A percentile compares a stretch with the other conserved stretches of the same genome.
phyloP scores from a whole-genome alignment of 2,329 filamentous ascomycete species.

The Lachnellula suecica region DNA sequence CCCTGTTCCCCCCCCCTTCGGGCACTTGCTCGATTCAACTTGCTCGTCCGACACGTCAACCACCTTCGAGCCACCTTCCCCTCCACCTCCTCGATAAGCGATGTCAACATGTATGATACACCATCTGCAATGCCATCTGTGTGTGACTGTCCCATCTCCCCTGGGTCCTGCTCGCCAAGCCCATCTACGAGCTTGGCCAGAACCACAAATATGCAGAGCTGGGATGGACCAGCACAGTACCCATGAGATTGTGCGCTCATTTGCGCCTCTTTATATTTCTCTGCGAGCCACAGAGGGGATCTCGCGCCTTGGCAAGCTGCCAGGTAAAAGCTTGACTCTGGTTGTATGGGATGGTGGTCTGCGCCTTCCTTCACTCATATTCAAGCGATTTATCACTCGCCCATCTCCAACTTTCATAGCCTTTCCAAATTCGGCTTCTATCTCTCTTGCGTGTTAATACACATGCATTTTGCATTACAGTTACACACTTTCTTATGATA shows the following conservation, averaged over 20 bases:
- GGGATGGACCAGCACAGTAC: too few relatives aligned
- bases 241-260: slow-evolving; percentile 1
- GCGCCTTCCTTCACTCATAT: not conserved
- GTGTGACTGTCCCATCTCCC: too few relatives aligned
- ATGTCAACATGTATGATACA: too few relatives aligned
- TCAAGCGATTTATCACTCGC: not conserved
- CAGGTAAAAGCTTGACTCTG: slow-evolving; percentile 3
- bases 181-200: too few relatives aligned
- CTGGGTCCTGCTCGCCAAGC: too few relatives aligned
- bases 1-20: not conserved
- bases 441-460: not conserved
- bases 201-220: too few relatives aligned
- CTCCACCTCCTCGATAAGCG: not conserved
- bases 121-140: too few relatives aligned
- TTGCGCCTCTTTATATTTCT: slow-evolving; percentile 13
- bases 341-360: not conserved
- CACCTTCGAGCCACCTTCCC: too few relatives aligned
- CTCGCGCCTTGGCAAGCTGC: slow-evolving; percentile 3
- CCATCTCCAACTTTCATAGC: not conserved
- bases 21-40: not conserved
- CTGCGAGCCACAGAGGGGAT: not conserved
- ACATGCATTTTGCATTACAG: not conserved
- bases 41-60: too few relatives aligned
- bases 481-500: not conserved
- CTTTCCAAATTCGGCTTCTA: not conserved